Percentiles rank a stretch among this genome's conserved stretches.
These are phyloP conservation scores for Phaeotremella skinneri DNA, from an alignment of 768 basidiomycete species.

Conservation along the genomic window DNA sequence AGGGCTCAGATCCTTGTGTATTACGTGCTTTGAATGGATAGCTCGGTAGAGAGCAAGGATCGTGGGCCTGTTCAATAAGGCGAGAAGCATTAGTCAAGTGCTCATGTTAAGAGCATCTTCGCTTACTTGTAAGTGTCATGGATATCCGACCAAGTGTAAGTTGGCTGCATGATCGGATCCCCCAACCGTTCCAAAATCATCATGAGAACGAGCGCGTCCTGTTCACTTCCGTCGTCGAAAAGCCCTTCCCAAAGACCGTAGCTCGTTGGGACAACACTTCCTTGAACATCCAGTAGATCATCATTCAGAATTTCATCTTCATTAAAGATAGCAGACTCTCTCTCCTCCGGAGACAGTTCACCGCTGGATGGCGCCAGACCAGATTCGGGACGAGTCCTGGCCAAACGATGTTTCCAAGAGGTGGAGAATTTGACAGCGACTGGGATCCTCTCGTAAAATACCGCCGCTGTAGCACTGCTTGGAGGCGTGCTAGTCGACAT, in stretches of 20 bases:
- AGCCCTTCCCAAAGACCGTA: background rate
- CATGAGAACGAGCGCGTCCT: background rate
- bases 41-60: background rate
- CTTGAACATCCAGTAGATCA: background rate
- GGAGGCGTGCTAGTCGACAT: background rate
- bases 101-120: background rate
- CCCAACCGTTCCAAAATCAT: background rate
- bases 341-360: background rate
- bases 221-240: background rate
- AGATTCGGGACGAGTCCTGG: background rate
- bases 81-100: background rate
- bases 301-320: constrained; percentile 1
- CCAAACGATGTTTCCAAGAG: background rate
- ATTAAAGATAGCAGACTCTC: background rate
- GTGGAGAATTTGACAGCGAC: background rate
- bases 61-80: background rate
- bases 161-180: background rate
- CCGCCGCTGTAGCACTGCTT: background rate
- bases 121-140: background rate
- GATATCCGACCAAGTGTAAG: background rate
- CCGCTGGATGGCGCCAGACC: background rate
- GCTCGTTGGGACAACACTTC: background rate
- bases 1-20: background rate
- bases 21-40: background rate
- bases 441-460: background rate